Evolutionary conservation across 495 filamentous ascomycete species (phyloP).

Genomic region (Xeromyces bisporus): DNA sequence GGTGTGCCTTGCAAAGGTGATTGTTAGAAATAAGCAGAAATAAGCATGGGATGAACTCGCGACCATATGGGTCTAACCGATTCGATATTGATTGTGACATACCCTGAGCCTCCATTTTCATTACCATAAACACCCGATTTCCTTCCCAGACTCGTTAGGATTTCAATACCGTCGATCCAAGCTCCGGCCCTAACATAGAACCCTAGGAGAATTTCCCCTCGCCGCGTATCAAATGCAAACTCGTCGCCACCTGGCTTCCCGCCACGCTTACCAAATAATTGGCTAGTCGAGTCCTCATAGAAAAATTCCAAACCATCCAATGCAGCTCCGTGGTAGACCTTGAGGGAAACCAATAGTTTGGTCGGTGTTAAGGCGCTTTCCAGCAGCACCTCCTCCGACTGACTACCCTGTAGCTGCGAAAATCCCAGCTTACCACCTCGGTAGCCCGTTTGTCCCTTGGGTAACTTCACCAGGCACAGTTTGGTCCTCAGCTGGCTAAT

Average conservation of each 20-base stretch:
- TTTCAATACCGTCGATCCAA: slow-evolving; percentile 84
- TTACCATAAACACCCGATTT: slow-evolving; percentile 80
- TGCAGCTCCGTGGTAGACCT: slow-evolving; percentile 60
- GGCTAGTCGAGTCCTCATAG: slow-evolving; percentile 74
- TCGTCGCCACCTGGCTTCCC: slow-evolving; percentile 58
- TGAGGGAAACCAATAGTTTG: slow-evolving; percentile 57
- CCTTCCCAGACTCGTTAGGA: slow-evolving; percentile 73
- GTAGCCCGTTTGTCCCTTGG: slow-evolving; percentile 56
- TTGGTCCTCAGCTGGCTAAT: slow-evolving; percentile 52
- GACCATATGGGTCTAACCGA: neutral
- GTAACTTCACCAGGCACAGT: slow-evolving; percentile 51
- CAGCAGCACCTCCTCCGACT: slow-evolving; percentile 58
- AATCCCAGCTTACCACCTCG: slow-evolving; percentile 60
- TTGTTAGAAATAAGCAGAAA: no score
- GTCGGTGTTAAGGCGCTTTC: slow-evolving; percentile 49
- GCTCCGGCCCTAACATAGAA: slow-evolving; percentile 68
- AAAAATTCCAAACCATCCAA: slow-evolving; percentile 83
- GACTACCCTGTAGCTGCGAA: slow-evolving; percentile 53
- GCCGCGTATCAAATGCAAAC: slow-evolving; percentile 65
- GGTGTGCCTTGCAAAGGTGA: slow-evolving; percentile 43
- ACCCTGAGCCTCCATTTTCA: slow-evolving; percentile 65
- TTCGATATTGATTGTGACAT: slow-evolving; percentile 17
- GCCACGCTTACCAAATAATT: slow-evolving; percentile 77
- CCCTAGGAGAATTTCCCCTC: slow-evolving; percentile 73
- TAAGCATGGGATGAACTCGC: neutral